Evolutionary conservation across 2,329 filamentous ascomycete genomes (phyloP).

Genomic region (Cladophialophora carrionii): DNA sequence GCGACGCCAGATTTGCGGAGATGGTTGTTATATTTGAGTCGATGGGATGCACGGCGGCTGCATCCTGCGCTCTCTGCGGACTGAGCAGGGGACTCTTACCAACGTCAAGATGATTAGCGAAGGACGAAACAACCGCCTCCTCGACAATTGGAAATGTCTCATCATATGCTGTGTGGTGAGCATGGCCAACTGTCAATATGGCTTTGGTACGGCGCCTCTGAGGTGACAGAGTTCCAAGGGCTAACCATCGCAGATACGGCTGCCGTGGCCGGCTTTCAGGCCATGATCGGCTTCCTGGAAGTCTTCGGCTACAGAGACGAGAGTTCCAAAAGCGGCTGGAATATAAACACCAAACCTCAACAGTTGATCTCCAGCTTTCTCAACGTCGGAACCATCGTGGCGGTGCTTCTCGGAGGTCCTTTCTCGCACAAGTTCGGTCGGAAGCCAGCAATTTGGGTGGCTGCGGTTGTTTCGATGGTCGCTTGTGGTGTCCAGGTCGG

Average conservation of each 20-base stretch:
- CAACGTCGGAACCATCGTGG: constrained; percentile 56
- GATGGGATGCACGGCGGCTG: background rate
- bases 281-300: constrained; percentile 57
- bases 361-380: constrained; percentile 57
- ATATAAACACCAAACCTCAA: constrained; percentile 52
- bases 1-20: background rate
- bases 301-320: constrained; percentile 57
- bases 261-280: constrained; percentile 45
- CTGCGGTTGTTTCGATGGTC: constrained; percentile 51
- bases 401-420: constrained; percentile 52
- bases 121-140: constrained; percentile 21
- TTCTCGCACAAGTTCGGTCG: constrained; percentile 56
- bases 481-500: constrained; percentile 53
- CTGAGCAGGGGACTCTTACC: background rate
- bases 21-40: background rate
- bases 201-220: constrained; percentile 53
- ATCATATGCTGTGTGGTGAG: constrained; percentile 53
- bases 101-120: constrained; percentile 23
- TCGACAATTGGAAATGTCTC: constrained; percentile 50
- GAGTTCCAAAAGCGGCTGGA: constrained; percentile 38
- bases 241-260: constrained; percentile 19
- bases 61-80: background rate
- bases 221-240: constrained; percentile 37
- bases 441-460: constrained; percentile 52
- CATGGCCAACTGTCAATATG: constrained; percentile 58